Evolutionary conservation across 768 basidiomycete genomes (phyloP), one percentile per base, ranked within the genome.

Genomic region (Suillus subalutaceus): DNA sequence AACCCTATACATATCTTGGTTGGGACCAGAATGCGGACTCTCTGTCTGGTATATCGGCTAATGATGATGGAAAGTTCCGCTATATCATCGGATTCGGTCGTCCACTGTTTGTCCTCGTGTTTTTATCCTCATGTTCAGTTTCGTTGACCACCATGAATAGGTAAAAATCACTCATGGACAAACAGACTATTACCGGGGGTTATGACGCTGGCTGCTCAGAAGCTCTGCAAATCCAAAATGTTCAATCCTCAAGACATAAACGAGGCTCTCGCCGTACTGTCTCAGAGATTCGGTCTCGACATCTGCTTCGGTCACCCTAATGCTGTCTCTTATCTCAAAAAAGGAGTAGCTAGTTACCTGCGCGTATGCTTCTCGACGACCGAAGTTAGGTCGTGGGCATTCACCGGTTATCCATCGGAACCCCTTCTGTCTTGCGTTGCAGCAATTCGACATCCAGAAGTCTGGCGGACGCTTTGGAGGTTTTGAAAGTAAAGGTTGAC

Each of bases 371-470:
- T 61, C 37, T 26, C 37, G 41, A 66, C 44, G 1, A 67, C 66
- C 18, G 18, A 50, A 62, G 64, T 67, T 41, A 58, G 67, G 16
- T 46, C 57, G 16, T 64, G 71, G 65, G 53, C 55, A n/a, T 70
- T 65, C 23, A 70, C 71, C 15, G 44, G 35, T 16, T 68, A 69
- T 50, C 66, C 72, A 18, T 72, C 67, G 20, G 70, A 73, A n/a
- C 65, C 70, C 6, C 16, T 72, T 13, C 16, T 72, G 18, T 72
- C 69, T 3, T 70, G 59, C 18, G 55, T 62, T 16, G 66, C 69
- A 0, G 67, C 56, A 18, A 18, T 3, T 8, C 6, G 50, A 50
- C 48, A 0, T 15, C 50, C 20, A 46, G 46, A n/a, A 43, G 44
- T 4, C 10, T 20, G 15, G 6, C 8, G 10, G 7, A 44, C 26